These are phyloP conservation scores for Zalaria sp. DNA, from an alignment of 2,329 filamentous ascomycete genomes.

Conservation along the genomic window DNA sequence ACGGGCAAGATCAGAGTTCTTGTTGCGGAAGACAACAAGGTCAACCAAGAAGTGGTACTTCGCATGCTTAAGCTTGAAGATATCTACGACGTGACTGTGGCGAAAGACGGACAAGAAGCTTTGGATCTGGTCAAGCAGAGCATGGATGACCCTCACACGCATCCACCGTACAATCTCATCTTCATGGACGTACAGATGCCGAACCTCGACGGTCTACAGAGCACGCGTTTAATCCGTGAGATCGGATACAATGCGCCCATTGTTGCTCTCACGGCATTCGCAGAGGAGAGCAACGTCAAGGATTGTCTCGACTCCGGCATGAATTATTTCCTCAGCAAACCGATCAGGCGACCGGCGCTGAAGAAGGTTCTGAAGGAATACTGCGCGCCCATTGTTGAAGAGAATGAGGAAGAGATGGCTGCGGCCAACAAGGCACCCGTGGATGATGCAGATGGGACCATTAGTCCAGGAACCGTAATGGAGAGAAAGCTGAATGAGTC, in stretches of 20 bases:
- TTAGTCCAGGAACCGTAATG: neutral
- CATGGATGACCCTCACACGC: slow-evolving; percentile 34
- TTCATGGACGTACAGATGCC: slow-evolving; percentile 97
- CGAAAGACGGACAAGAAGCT: slow-evolving; percentile 55
- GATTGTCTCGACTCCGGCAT: slow-evolving; percentile 69
- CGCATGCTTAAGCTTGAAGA: slow-evolving; percentile 62
- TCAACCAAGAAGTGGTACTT: slow-evolving; percentile 46
- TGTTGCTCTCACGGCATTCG: slow-evolving; percentile 79
- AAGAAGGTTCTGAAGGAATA: slow-evolving; percentile 74
- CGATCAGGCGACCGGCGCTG: slow-evolving; percentile 67
- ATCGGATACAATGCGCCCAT: slow-evolving; percentile 82
- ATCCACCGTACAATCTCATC: slow-evolving; percentile 57
- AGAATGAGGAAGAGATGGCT: slow-evolving; percentile 26
- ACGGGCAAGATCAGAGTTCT: slow-evolving; percentile 60
- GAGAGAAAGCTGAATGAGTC: too few species aligned
- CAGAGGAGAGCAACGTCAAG: slow-evolving; percentile 64
- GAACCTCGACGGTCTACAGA: slow-evolving; percentile 78
- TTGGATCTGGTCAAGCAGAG: slow-evolving; percentile 72
- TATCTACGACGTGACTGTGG: slow-evolving; percentile 77
- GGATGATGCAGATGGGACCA: neutral
- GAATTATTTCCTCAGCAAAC: slow-evolving; percentile 70
- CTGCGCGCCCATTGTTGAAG: slow-evolving; percentile 68
- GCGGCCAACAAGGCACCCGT: neutral
- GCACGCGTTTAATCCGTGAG: slow-evolving; percentile 68
- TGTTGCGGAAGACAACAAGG: slow-evolving; percentile 67